Percentiles rank a stretch among this genome's conserved stretches.
Conservation (phyloP, 2,329 filamentous ascomycete species). For the Fonsecaea pugnacius region DNA sequence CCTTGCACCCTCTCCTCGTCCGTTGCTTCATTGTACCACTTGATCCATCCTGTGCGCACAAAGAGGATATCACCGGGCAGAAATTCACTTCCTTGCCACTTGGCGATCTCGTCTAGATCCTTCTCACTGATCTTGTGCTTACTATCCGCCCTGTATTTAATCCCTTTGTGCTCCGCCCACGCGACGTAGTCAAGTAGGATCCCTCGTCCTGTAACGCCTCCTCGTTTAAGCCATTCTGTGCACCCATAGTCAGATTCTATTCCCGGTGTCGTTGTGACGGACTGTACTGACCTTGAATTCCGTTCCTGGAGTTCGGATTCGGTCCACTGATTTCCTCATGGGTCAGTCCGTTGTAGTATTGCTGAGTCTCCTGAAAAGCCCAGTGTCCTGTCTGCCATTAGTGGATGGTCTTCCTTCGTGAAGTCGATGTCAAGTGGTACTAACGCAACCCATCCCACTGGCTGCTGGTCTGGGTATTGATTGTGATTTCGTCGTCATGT, state of each 20-base stretch:
- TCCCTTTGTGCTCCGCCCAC: slow-evolving; percentile 57
- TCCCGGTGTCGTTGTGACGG: no score
- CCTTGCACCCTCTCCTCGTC: slow-evolving; percentile 41
- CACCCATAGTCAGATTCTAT: slow-evolving; percentile 18
- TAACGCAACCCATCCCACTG: slow-evolving; percentile 56
- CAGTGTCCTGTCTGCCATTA: slow-evolving; percentile 43
- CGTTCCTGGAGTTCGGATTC: slow-evolving; percentile 16
- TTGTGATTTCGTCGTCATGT: slow-evolving; percentile 51
- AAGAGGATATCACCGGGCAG: slow-evolving; percentile 68
- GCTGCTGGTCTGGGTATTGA: slow-evolving; percentile 56
- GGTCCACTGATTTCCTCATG: slow-evolving; percentile 23
- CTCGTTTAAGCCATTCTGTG: slow-evolving; percentile 48
- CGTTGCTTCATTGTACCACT: slow-evolving; percentile 58
- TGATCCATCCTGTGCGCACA: slow-evolving; percentile 66
- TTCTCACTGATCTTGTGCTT: slow-evolving; percentile 60
- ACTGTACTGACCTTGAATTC: slow-evolving; percentile 18
- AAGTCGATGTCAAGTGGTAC: neutral
- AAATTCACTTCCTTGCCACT: slow-evolving; percentile 58
- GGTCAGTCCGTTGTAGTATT: slow-evolving; percentile 27
- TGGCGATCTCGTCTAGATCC: slow-evolving; percentile 64
- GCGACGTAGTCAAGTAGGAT: slow-evolving; percentile 50
- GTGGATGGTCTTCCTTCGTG: neutral
- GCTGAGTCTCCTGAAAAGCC: slow-evolving; percentile 43
- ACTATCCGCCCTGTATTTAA: slow-evolving; percentile 58
- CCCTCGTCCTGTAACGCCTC: slow-evolving; percentile 49